Evolutionary conservation across 225 moss, liverwort and hornwort genomes (phyloP).

Genomic region (Antitrichia curtipendula): DNA sequence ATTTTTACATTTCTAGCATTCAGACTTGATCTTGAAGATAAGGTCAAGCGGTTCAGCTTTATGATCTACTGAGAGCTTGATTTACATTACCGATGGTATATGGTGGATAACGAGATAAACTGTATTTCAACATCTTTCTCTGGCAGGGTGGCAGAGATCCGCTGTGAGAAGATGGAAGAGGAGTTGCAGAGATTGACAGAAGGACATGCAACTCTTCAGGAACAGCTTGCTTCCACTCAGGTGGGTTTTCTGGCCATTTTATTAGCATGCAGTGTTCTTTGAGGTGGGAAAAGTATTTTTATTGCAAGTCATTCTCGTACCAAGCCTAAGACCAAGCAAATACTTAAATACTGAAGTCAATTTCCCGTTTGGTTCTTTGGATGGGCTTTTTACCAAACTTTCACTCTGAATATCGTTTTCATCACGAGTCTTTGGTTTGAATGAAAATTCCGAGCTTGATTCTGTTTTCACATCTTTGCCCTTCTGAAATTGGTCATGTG

Average conservation of each 20-base stretch:
- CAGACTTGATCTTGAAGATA: not conserved
- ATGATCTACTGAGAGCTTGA: not conserved
- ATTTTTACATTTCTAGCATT: not conserved
- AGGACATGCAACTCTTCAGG: constrained; percentile 16
- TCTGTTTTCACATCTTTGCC: not conserved
- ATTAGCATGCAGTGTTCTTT: not conserved
- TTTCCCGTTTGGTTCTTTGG: not conserved
- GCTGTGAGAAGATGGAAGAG: constrained; percentile 34
- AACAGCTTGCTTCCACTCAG: constrained; percentile 30
- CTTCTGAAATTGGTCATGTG: not conserved
- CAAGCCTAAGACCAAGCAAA: not conserved
- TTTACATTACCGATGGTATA: not conserved
- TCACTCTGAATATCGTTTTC: not conserved
- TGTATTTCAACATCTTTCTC: not conserved
- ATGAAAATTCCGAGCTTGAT: not conserved
- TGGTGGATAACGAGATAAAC: not conserved
- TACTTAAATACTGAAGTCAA: not conserved
- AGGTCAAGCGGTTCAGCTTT: not conserved
- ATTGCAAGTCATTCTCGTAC: not conserved
- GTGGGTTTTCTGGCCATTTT: constrained; percentile 5
- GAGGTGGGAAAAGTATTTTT: not conserved
- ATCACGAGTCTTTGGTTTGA: not conserved
- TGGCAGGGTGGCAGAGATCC: constrained; percentile 56
- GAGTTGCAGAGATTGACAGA: constrained; percentile 45
- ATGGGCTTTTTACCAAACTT: not conserved